These are phyloP conservation scores for Magnaporthiopsis incrustans DNA, from an alignment of 2,329 filamentous ascomycete species.

Conservation along the genomic window DNA sequence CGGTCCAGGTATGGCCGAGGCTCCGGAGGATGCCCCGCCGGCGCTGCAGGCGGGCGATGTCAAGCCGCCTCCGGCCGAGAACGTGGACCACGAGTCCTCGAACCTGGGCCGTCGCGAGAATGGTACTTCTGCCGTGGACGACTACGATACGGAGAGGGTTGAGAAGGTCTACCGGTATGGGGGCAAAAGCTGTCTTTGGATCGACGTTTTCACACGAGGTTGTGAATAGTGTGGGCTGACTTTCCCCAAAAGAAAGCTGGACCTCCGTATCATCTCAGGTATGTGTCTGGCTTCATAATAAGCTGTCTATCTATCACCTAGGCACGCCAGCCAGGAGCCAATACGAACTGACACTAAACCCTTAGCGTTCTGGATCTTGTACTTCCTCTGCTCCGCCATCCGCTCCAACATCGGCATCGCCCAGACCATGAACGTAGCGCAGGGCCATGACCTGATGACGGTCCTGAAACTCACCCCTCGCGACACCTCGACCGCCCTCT, in stretches of 20 bases:
- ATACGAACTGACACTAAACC: not conserved
- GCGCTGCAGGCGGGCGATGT: constrained; percentile 23
- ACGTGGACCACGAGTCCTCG: constrained; percentile 11
- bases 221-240: not conserved
- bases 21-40: constrained; percentile 14
- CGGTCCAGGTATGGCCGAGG: constrained; percentile 38
- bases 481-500: constrained; percentile 75
- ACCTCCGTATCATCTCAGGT: constrained; percentile 53
- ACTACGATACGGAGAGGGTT: constrained; percentile 43
- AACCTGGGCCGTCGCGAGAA: constrained; percentile 13
- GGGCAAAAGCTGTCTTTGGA: not conserved
- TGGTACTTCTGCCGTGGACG: constrained; percentile 15
- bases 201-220: not conserved
- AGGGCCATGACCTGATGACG: constrained; percentile 66
- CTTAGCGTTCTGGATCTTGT: constrained; percentile 76
- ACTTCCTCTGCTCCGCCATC: constrained; percentile 88
- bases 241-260: constrained; percentile 36
- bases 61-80: constrained; percentile 19
- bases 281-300: constrained; percentile 10
- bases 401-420: constrained; percentile 86
- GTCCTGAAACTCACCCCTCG: constrained; percentile 62
- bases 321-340: not conserved
- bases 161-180: constrained; percentile 43
- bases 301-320: not conserved
- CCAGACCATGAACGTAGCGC: constrained; percentile 79